These are phyloP conservation scores for Phyllosticta paracitricarpa DNA, from an alignment of 2,329 filamentous ascomycete species.

Conservation along the genomic window DNA sequence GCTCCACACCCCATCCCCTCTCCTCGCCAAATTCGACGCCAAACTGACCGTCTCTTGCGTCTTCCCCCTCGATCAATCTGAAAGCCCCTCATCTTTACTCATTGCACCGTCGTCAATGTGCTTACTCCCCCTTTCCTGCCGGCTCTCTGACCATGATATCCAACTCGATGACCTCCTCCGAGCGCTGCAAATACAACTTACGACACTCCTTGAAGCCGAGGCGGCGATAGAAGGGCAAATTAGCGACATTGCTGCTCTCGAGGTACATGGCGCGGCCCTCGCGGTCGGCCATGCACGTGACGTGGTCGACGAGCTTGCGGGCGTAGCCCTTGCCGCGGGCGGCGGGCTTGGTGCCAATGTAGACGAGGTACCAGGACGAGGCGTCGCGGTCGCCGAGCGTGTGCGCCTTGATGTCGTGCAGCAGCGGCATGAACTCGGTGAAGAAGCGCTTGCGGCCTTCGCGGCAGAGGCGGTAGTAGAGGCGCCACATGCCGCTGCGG, in stretches of 20 bases:
- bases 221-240: constrained; percentile 62
- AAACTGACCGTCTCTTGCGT: too few species aligned
- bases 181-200: constrained; percentile 53
- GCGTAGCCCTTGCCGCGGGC: constrained; percentile 65
- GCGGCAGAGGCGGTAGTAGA: constrained; percentile 61
- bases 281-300: constrained; percentile 55
- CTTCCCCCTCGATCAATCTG: not conserved
- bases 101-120: not conserved
- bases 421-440: constrained; percentile 62
- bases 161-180: constrained; percentile 46
- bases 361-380: constrained; percentile 72
- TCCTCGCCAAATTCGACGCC: not conserved
- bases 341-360: constrained; percentile 64
- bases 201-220: constrained; percentile 61
- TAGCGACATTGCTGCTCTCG: constrained; percentile 61
- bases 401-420: constrained; percentile 61
- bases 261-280: constrained; percentile 64
- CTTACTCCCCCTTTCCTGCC: constrained; percentile 3
- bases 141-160: constrained; percentile 80
- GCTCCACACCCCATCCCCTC: not conserved
- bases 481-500: constrained; percentile 67
- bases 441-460: constrained; percentile 70
- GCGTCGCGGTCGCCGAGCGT: constrained; percentile 57
- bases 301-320: constrained; percentile 58
- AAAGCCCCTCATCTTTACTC: not conserved